Evolutionary conservation across 768 basidiomycete species (phyloP), one percentile per base, ranked within the genome.

Genomic region (Pleurotus eryngii): DNA sequence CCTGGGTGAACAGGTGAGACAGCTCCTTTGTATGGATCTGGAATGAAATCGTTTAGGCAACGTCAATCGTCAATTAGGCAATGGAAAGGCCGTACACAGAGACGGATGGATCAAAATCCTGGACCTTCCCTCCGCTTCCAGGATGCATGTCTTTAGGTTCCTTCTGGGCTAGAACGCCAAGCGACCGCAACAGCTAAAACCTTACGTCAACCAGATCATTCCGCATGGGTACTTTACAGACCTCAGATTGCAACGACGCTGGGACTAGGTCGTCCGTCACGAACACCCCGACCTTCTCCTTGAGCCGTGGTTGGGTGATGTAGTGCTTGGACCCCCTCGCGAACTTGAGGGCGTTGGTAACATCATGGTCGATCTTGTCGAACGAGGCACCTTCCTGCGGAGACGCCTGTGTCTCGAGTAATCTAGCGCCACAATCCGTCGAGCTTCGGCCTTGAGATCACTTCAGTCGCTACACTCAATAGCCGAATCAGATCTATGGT

Each of bases 91-190:
- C 53, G 39, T 27, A 61, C 60, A 62, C 11, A 62, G 42, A 11
- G 59, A 60, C 26, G 59, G 59, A 42, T 62, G 61, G 12, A 62
- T 62, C 35, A n/a, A 62, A 40, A 24, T 60, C 59, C 45, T 60
- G 59, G 12, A 62, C 61, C 35, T 60, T 60, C 3, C 59, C 60
- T 17, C 30, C 30, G 12, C 56, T 57, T 24, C 60, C 56, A 30
- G 61, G 61, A 46, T 60, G 61, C 24, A 58, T 60, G 20, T 62
- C 61, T 30, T 48, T 42, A 1, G 61, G 61, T 46, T 62, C 61
- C 3, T 39, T 57, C 20, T 26, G 46, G 15, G 61, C 59, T 18
- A 62, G 46, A 15, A 56, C 27, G 51, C 60, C 50, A 26, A 62
- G 30, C 30, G 30, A 35, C 11, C 40, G 40, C 40, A 42, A 17